Evolutionary conservation across 2,329 filamentous ascomycete genomes (phyloP).

Genomic region (Graphium sp.): DNA sequence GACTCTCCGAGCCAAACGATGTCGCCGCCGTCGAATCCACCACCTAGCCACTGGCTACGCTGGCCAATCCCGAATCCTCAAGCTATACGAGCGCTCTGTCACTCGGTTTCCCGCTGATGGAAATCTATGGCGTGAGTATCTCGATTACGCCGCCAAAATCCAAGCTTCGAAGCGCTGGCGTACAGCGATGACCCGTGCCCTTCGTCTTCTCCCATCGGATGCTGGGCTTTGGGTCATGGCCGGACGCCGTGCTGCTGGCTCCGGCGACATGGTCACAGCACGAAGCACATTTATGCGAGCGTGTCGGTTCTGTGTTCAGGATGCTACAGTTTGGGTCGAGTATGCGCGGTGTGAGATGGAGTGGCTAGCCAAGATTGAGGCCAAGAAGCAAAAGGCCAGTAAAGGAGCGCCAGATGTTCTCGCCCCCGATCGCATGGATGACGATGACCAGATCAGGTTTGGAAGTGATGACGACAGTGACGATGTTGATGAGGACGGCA

Average conservation of each 20-base stretch:
- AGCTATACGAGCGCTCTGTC: conserved; percentile 75
- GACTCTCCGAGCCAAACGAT: conserved; percentile 63
- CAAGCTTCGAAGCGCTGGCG: conserved; percentile 51
- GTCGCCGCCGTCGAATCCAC: conserved; percentile 64
- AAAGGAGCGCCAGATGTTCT: conserved; percentile 19
- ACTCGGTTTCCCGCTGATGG: conserved; percentile 69
- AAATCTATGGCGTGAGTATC: conserved; percentile 77
- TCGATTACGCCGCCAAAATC: conserved; percentile 59
- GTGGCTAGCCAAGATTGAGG: conserved; percentile 69
- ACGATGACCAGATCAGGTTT: conserved; percentile 27
- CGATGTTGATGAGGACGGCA: conserved; percentile 21
- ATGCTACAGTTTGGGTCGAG: conserved; percentile 66
- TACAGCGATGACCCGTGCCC: conserved; percentile 46
- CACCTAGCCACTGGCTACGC: conserved; percentile 45
- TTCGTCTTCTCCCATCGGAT: conserved; percentile 75
- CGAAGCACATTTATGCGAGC: conserved; percentile 77
- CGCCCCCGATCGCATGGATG: conserved; percentile 28
- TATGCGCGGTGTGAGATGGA: conserved; percentile 87
- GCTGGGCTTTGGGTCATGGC: conserved; percentile 77
- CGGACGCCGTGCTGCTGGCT: conserved; percentile 56
- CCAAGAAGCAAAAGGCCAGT: conserved; percentile 44
- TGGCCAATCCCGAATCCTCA: conserved; percentile 71
- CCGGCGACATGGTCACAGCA: conserved; percentile 77
- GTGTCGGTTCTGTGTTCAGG: conserved; percentile 70
- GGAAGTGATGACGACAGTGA: conserved; percentile 24